These are phyloP conservation scores for Paramecium caudatum DNA, from an alignment of 73 alveolate species.

Conservation along the genomic window DNA sequence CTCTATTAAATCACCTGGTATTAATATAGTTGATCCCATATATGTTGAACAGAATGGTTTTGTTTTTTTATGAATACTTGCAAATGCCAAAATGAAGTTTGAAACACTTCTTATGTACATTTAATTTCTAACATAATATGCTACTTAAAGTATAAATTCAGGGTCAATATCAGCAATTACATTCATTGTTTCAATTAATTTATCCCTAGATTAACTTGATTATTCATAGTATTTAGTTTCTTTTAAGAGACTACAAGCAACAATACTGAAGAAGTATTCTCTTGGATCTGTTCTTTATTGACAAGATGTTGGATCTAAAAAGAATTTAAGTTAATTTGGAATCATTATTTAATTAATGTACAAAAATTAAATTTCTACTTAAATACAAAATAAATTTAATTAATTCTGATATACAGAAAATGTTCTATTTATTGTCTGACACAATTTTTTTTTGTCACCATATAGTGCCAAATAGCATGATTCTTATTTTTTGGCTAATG, in stretches of 20 bases:
- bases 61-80: conserved; percentile 55
- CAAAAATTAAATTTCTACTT: too few species aligned
- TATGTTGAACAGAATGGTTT: conserved; percentile 73
- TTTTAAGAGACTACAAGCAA: conserved; percentile 28
- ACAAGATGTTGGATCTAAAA: conserved; percentile 2
- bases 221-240: conserved; percentile 53
- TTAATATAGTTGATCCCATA: conserved; percentile 31
- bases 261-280: conserved; percentile 36
- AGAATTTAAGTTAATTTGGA: conserved; percentile 16
- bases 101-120: conserved; percentile 77
- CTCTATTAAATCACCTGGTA: conserved; percentile 78
- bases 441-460: too few species aligned
- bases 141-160: conserved; percentile 73
- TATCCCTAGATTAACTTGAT: conserved; percentile 22
- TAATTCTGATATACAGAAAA: too few species aligned
- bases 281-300: conserved; percentile 8
- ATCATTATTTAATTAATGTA: conserved; percentile 9
- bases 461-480: too few species aligned
- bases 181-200: conserved; percentile 8
- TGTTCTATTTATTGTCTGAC: too few species aligned
- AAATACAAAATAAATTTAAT: too few species aligned
- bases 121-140: conserved; percentile 76
- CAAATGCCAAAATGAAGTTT: conserved; percentile 75
- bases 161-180: conserved; percentile 73
- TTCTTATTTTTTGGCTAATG: too few species aligned